Conservation (phyloP, 2,329 filamentous ascomycete species). For the Ophiostoma montium region DNA sequence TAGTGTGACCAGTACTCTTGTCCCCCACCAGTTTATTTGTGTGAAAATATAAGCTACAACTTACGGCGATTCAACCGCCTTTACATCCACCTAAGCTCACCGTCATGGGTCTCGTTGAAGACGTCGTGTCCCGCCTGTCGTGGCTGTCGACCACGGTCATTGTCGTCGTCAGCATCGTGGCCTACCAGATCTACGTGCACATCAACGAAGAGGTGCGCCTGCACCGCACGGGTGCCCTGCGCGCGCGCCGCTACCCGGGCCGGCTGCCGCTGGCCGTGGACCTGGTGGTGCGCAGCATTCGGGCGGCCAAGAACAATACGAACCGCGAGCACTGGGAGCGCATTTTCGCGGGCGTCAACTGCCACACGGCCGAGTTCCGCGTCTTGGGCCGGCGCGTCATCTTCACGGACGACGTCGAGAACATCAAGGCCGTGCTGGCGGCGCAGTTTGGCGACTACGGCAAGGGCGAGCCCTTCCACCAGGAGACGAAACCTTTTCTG, state of each 20-base stretch:
- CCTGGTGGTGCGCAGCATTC: constrained; percentile 43
- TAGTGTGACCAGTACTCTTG: too few species aligned
- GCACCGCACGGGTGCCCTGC: constrained; percentile 9
- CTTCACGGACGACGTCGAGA: constrained; percentile 72
- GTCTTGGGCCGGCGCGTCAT: constrained; percentile 45
- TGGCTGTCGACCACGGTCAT: constrained; percentile 24
- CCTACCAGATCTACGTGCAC: constrained; percentile 14
- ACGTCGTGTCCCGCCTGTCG: constrained; percentile 31
- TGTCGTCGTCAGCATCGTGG: constrained; percentile 24
- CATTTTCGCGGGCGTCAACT: constrained; percentile 29
- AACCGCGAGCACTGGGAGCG: constrained; percentile 48
- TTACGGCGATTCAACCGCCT: too few species aligned
- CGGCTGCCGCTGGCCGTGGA: constrained; percentile 41
- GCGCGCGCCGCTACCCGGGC: not conserved
- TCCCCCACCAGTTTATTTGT: too few species aligned
- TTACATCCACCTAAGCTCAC: not conserved
- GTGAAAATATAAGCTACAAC: not conserved
- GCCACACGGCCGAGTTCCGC: constrained; percentile 47
- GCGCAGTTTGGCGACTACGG: constrained; percentile 77
- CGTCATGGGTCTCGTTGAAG: constrained; percentile 37
- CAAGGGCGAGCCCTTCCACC: constrained; percentile 62
- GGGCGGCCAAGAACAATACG: constrained; percentile 34
- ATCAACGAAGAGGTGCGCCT: constrained; percentile 4
- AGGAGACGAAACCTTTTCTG: constrained; percentile 61
- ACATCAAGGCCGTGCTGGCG: constrained; percentile 82